These are phyloP conservation scores for Sungouiozyma intestinalis DNA, from an alignment of 805 yeast species.

Conservation along the genomic window DNA sequence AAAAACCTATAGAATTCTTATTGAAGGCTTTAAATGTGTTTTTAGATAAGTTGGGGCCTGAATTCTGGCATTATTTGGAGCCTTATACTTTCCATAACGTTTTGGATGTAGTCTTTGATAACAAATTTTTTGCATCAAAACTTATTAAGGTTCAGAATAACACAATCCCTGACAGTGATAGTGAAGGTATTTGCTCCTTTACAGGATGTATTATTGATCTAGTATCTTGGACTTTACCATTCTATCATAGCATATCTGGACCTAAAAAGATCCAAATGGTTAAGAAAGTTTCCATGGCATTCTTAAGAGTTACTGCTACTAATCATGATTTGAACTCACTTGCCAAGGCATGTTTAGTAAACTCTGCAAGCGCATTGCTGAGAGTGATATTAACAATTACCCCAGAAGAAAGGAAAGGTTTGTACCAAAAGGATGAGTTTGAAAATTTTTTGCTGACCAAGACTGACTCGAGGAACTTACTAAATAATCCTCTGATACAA, in stretches of 20 bases:
- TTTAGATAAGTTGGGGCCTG: slow-evolving; percentile 32
- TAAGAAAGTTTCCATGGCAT: slow-evolving; percentile 40
- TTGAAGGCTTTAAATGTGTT: slow-evolving; percentile 42
- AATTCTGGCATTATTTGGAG: slow-evolving; percentile 46
- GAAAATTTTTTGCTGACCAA: slow-evolving; percentile 33
- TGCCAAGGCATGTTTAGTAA: slow-evolving; percentile 27
- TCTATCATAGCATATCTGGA: slow-evolving; percentile 35
- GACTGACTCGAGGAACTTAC: slow-evolving; percentile 40
- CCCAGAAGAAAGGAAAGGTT: slow-evolving; percentile 19
- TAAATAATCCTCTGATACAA: slow-evolving; percentile 29
- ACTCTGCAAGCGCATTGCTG: slow-evolving; percentile 29
- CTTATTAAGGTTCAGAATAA: slow-evolving; percentile 25
- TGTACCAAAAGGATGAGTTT: slow-evolving; percentile 24
- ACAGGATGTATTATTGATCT: slow-evolving; percentile 34
- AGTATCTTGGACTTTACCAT: slow-evolving; percentile 44
- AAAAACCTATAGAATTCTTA: slow-evolving; percentile 39
- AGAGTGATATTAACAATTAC: slow-evolving; percentile 24
- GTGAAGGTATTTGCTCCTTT: slow-evolving; percentile 19
- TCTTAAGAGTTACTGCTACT: slow-evolving; percentile 33
- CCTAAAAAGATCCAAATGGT: slow-evolving; percentile 45
- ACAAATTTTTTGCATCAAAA: slow-evolving; percentile 36
- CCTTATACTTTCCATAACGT: slow-evolving; percentile 48
- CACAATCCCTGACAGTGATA: slow-evolving; percentile 21
- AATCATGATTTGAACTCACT: slow-evolving; percentile 15
- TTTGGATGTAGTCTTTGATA: slow-evolving; percentile 49